A percentile compares a stretch with the other conserved stretches of the same genome.
phyloP scores from a whole-genome alignment of 768 basidiomycete species.

The Kwoniella botswanensis region DNA sequence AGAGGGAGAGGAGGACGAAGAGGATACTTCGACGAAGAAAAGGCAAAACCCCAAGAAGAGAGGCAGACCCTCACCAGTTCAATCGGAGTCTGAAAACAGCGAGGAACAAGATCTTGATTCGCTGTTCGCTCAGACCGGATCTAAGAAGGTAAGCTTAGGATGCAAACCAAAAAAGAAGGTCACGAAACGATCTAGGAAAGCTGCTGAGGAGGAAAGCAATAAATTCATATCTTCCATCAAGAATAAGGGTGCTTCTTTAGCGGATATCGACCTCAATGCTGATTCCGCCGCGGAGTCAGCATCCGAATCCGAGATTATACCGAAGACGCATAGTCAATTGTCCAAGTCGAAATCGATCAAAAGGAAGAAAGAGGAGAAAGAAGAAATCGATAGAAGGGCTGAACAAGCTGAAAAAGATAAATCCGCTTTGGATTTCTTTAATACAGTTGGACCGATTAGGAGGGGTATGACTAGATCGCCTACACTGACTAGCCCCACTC shows the following conservation, averaged over 20 bases:
- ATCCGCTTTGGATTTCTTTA: slow-evolving; percentile 45
- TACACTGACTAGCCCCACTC: slow-evolving; percentile 21
- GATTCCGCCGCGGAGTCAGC: background rate
- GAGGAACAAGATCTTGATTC: slow-evolving; percentile 52
- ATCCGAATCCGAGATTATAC: background rate
- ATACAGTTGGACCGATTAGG: slow-evolving; percentile 28
- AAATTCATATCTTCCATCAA: background rate
- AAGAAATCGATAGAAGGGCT: slow-evolving; percentile 12
- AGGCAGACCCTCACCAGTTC: slow-evolving; percentile 13
- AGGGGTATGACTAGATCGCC: slow-evolving; percentile 15
- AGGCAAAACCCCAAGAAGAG: slow-evolving; percentile 3
- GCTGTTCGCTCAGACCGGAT: slow-evolving; percentile 19
- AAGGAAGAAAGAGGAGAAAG: slow-evolving; percentile 16
- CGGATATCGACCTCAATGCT: slow-evolving; percentile 13
- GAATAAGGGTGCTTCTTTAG: slow-evolving; percentile 2
- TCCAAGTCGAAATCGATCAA: background rate
- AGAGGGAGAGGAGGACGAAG: slow-evolving; percentile 27
- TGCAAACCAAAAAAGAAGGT: slow-evolving; percentile 3
- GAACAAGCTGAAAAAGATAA: slow-evolving; percentile 14
- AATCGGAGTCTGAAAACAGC: slow-evolving; percentile 49
- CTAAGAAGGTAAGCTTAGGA: background rate
- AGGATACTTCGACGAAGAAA: slow-evolving; percentile 8
- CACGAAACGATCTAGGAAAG: slow-evolving; percentile 15
- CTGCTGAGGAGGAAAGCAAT: background rate
- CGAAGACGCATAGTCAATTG: background rate